A percentile compares a stretch with the other conserved stretches of the same genome.
These are phyloP conservation scores for Sporothrix pseudoabietina DNA, from an alignment of 2,329 filamentous ascomycete genomes.

Conservation along the genomic window DNA sequence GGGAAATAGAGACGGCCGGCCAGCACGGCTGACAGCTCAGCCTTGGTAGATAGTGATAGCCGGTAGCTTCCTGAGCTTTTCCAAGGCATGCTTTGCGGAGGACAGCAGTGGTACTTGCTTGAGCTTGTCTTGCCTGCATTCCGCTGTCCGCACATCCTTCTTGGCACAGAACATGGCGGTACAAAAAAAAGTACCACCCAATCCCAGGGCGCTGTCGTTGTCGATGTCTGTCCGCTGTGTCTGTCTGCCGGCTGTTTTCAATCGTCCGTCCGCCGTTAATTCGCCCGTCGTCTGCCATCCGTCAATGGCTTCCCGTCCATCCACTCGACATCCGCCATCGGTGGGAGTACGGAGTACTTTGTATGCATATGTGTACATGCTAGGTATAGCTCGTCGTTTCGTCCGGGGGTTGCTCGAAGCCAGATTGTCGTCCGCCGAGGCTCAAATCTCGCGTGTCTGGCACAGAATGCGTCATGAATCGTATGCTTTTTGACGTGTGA, in stretches of 20 bases:
- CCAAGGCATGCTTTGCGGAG: not conserved
- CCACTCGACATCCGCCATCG: too few species aligned
- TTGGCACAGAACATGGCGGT: not conserved
- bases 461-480: not conserved
- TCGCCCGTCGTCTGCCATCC: not conserved
- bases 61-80: not conserved
- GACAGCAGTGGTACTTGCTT: not conserved
- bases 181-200: not conserved
- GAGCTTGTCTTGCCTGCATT: not conserved
- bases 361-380: too few species aligned
- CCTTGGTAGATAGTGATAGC: too few species aligned
- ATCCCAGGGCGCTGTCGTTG: not conserved
- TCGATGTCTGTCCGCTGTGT: not conserved
- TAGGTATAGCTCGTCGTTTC: too few species aligned
- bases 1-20: not conserved
- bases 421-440: not conserved
- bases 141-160: not conserved
- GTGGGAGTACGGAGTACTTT: too few species aligned
- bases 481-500: not conserved
- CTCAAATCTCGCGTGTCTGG: not conserved
- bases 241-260: too few species aligned
- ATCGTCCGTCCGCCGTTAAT: not conserved
- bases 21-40: not conserved
- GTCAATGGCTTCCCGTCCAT: not conserved
- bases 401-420: not conserved